These are phyloP conservation scores for Tetragonia tetragonoides DNA, from an alignment of 148 eudicot genomes.

Conservation along the genomic window DNA sequence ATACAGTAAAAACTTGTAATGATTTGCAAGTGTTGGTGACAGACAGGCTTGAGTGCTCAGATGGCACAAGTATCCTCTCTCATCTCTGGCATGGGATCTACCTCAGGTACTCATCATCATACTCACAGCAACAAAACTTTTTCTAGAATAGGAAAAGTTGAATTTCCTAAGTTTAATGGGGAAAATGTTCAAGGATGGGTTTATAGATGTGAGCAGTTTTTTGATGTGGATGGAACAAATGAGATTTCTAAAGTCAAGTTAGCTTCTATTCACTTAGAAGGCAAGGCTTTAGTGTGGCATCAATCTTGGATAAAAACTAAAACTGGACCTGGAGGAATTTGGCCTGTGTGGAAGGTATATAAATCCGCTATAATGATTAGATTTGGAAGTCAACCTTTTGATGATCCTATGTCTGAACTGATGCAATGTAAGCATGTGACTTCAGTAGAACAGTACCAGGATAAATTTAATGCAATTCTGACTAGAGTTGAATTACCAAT, in stretches of 20 bases:
- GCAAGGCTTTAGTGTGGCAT: background rate
- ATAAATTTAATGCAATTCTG: background rate
- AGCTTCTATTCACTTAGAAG: background rate
- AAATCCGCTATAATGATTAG: background rate
- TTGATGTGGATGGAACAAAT: background rate
- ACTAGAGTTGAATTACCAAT: background rate
- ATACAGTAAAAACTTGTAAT: too few species aligned
- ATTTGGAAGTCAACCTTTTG: background rate
- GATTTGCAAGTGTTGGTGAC: too few species aligned
- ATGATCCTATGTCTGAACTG: background rate
- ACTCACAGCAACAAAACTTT: too few species aligned
- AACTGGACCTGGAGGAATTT: background rate
- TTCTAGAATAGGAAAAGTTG: background rate
- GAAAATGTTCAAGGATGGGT: background rate
- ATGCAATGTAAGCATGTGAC: background rate
- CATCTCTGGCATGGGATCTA: too few species aligned
- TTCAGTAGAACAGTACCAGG: background rate
- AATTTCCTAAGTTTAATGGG: slow-evolving; percentile 13
- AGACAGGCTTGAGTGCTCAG: background rate
- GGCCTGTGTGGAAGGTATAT: background rate
- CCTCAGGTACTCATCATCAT: too few species aligned
- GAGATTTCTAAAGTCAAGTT: background rate
- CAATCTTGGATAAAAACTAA: background rate
- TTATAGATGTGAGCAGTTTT: slow-evolving; percentile 1
- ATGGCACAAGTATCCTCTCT: background rate